Base-by-base conservation (phyloP, 2,329 filamentous ascomycete species). In the Zymoseptoria brevis region DNA sequence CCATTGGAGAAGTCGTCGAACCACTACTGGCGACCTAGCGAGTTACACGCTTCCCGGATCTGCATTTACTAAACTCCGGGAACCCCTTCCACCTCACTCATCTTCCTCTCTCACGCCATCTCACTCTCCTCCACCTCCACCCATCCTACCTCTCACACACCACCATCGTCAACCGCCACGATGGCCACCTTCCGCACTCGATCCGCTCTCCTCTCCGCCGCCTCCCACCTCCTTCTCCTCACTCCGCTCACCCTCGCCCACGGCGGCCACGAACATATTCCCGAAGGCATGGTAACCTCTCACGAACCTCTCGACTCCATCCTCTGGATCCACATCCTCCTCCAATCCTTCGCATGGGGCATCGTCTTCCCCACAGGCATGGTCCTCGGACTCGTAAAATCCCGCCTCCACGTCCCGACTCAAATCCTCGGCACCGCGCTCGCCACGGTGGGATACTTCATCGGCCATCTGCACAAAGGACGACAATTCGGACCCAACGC, bases 281-380 rank as follows among this genome's bases (percentile, higher is more conserved):
- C 84, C 16, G 85, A 89, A 65, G 89, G 88, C 67, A 76, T 86
- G 66, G 80, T 82, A 29, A 77, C 89, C 68, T 89, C 88, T n/a
- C 69, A 75, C 52, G 89, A 93, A 35, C 89, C 89, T 1, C 81
- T 93, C 79, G 94, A 97, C 74, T 82, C 86, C 50, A 90, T 86
- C 69, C 76, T 99, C 83, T 99, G 94, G 94, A 81, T 87, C 67
- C 94, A 99, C 76, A 97, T 99, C 70, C 81, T 96, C 61, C 75
- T 96, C 52, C 92, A 96, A 81, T 87, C 86, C 73, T 71, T 94
- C 60, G 85, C 91, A 59, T 97, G 95, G 79, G 94, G 94, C 62
- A 81, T 99, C 67, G 83, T 97, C 60, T 97, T 96, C 70, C 94
- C 94, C 9, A 81, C 90, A 16, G 94, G 94, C 68, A 97, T 99